A percentile compares a stretch with the other conserved stretches of the same genome.
Evolutionary conservation across 768 basidiomycete species (phyloP).

Genomic region (Trametes maxima): DNA sequence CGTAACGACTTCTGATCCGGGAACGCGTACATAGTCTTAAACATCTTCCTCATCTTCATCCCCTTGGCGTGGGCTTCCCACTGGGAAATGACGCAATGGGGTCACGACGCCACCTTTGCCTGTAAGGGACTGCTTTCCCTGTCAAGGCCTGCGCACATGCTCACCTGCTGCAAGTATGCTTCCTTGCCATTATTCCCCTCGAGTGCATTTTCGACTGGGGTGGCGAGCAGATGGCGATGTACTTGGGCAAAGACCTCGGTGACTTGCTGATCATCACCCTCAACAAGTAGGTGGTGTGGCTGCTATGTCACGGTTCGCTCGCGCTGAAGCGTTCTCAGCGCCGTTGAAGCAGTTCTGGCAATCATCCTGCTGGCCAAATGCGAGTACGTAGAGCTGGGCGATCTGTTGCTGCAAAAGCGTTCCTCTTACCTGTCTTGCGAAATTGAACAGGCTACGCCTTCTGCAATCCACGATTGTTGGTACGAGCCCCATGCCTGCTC

Average conservation of each 20-base stretch:
- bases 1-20: neutral
- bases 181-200: conserved; percentile 66
- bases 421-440: neutral
- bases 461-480: conserved; percentile 72
- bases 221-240: conserved; percentile 56
- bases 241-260: conserved; percentile 59
- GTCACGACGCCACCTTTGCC: conserved; percentile 44
- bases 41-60: conserved; percentile 57
- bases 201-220: conserved; percentile 70
- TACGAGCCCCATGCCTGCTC: conserved; percentile 20
- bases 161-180: conserved; percentile 55
- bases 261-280: conserved; percentile 67
- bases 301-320: neutral
- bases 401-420: no score
- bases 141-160: neutral
- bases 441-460: conserved; percentile 56
- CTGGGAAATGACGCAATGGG: conserved; percentile 33
- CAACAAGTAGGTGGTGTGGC: conserved; percentile 52
- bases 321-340: conserved; percentile 37
- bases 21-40: conserved; percentile 47
- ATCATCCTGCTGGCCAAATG: conserved; percentile 70
- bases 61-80: conserved; percentile 61
- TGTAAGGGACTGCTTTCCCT: conserved; percentile 37
- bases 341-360: conserved; percentile 72
- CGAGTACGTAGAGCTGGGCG: conserved; percentile 50